phyloP scores from a whole-genome alignment of 805 yeast species.

The Zygosaccharomyces bisporus region DNA sequence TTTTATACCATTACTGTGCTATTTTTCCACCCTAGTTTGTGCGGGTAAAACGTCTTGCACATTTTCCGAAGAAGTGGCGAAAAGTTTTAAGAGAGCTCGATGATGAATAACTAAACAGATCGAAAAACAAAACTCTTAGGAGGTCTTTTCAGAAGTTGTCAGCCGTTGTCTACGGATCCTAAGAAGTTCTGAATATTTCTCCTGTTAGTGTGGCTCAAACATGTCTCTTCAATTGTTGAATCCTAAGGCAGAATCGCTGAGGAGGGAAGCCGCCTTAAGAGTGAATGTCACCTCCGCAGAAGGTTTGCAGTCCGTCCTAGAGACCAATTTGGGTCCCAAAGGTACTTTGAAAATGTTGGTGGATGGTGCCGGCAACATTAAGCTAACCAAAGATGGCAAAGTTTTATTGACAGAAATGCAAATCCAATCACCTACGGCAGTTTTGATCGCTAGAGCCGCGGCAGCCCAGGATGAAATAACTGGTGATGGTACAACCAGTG shows the following conservation, averaged over 20 bases:
- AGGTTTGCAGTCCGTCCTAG: constrained; percentile 88
- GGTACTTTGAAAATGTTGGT: constrained; percentile 96
- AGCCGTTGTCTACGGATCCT: neutral
- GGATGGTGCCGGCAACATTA: constrained; percentile 93
- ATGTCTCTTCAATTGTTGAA: constrained; percentile 81
- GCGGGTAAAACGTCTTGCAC: neutral
- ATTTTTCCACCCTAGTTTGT: neutral
- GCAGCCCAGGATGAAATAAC: constrained; percentile 98
- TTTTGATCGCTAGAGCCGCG: constrained; percentile 94
- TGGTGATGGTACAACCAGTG: constrained; percentile 99
- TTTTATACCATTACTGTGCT: neutral
- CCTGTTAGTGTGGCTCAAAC: neutral
- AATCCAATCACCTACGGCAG: constrained; percentile 86
- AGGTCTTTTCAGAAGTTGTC: neutral
- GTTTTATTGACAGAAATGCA: constrained; percentile 94
- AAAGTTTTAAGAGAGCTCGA: constrained; percentile 5
- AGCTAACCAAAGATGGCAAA: constrained; percentile 95
- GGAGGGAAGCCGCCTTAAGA: constrained; percentile 91
- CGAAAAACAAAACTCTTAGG: neutral
- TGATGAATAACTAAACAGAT: neutral
- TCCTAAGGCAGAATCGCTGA: constrained; percentile 96
- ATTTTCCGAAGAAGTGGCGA: constrained; percentile 5
- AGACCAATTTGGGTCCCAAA: constrained; percentile 92
- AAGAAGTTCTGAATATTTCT: neutral
- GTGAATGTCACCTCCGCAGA: constrained; percentile 96